Conservation (phyloP, 768 basidiomycete genomes). For the Leccinum boreale region DNA sequence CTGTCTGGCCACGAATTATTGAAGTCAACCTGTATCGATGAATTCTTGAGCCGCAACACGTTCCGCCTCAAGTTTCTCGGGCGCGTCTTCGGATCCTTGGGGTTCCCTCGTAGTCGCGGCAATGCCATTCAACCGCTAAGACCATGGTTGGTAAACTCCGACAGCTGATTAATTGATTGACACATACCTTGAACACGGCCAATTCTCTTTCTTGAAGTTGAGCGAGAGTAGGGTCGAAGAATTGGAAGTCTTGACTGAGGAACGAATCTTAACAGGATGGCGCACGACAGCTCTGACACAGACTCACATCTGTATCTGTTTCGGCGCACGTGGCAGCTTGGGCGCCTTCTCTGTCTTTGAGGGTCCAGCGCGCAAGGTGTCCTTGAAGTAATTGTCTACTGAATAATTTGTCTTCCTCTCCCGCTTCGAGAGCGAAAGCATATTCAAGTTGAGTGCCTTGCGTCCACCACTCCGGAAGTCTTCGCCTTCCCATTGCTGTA, state of each 20-base stretch:
- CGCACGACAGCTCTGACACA: background rate
- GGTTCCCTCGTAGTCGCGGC: constrained; percentile 61
- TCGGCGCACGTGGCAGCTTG: constrained; percentile 81
- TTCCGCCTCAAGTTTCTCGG: constrained; percentile 84
- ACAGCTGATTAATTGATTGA: background rate
- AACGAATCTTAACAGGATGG: background rate
- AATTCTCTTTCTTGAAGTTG: constrained; percentile 86
- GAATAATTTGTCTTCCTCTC: constrained; percentile 94
- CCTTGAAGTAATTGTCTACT: constrained; percentile 94
- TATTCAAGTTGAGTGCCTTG: constrained; percentile 69
- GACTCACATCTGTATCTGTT: constrained; percentile 78
- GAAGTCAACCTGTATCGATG: constrained; percentile 71
- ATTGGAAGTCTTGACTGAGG: constrained; percentile 90
- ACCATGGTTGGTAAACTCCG: background rate
- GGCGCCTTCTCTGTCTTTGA: constrained; percentile 79
- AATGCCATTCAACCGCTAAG: constrained; percentile 64
- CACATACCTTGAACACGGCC: constrained; percentile 66
- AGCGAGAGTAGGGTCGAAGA: constrained; percentile 80
- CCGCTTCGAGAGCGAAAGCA: constrained; percentile 86
- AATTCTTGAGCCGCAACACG: constrained; percentile 74
- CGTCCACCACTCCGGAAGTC: constrained; percentile 81
- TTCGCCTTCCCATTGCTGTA: constrained; percentile 95
- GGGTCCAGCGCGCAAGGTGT: constrained; percentile 76
- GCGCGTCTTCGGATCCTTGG: constrained; percentile 67
- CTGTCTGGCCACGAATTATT: background rate